These are phyloP conservation scores for Leccinellum albellum DNA, from an alignment of 768 basidiomycete genomes.

Conservation along the genomic window DNA sequence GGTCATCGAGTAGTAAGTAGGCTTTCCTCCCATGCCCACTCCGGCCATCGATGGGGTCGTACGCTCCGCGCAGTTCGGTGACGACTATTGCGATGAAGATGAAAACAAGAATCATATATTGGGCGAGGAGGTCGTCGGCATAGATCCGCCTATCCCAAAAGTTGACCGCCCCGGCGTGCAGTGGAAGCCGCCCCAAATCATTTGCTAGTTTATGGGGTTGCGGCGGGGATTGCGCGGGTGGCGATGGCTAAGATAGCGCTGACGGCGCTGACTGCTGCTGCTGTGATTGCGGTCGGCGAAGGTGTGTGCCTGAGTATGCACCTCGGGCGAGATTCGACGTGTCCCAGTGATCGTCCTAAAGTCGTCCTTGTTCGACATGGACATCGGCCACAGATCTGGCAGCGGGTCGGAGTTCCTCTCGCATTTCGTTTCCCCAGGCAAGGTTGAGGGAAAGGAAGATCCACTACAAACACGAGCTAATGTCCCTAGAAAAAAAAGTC, in stretches of 20 bases:
- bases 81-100: not conserved
- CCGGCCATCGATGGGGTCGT: not conserved
- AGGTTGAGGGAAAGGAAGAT: constrained; percentile 59
- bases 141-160: constrained; percentile 7
- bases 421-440: constrained; percentile 55
- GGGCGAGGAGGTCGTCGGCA: not conserved
- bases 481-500: constrained; percentile 48
- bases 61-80: not conserved
- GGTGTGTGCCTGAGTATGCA: constrained; percentile 12
- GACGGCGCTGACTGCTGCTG: not conserved
- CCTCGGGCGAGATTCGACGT: constrained; percentile 33
- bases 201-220: constrained; percentile 42
- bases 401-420: constrained; percentile 55
- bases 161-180: constrained; percentile 33
- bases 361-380: constrained; percentile 10
- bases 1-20: constrained; percentile 21
- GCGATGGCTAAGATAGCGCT: not conserved
- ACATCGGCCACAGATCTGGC: not conserved
- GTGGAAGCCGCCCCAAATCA: constrained; percentile 54
- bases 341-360: constrained; percentile 32
- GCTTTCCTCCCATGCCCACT: not conserved
- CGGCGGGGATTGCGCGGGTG: constrained; percentile 1
- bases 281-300: constrained; percentile 2
- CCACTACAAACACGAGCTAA: constrained; percentile 68
- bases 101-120: constrained; percentile 22